Conservation (phyloP, 805 yeast species). For the Metschnikowia gelsemii region DNA sequence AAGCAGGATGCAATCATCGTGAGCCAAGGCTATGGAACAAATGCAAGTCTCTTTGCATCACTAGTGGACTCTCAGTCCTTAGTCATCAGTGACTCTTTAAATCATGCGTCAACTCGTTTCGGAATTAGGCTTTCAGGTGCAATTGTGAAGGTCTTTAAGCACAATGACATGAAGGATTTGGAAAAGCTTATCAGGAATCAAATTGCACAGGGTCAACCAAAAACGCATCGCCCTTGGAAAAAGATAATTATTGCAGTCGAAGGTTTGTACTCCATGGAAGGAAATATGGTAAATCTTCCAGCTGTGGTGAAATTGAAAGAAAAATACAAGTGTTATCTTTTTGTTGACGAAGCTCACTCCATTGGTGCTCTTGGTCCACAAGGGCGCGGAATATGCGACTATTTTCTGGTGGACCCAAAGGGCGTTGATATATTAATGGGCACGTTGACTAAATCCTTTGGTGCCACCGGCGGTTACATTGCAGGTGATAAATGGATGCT, state of each 20-base stretch:
- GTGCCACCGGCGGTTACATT: constrained; percentile 97
- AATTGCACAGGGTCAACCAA: constrained; percentile 92
- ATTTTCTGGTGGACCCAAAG: constrained; percentile 74
- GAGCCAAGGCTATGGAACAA: constrained; percentile 96
- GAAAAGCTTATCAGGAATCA: constrained; percentile 78
- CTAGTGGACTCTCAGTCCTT: constrained; percentile 84
- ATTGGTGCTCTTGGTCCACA: constrained; percentile 97
- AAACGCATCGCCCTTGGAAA: constrained; percentile 94
- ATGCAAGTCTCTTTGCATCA: constrained; percentile 81
- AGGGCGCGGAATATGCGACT: constrained; percentile 95
- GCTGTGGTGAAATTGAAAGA: constrained; percentile 66
- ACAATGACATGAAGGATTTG: constrained; percentile 80
- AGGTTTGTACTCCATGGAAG: constrained; percentile 92
- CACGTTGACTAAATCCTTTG: constrained; percentile 94
- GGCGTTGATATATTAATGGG: constrained; percentile 93
- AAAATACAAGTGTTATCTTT: constrained; percentile 84
- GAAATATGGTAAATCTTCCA: constrained; percentile 84
- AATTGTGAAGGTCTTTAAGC: constrained; percentile 85
- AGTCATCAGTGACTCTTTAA: constrained; percentile 89
- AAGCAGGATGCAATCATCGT: constrained; percentile 84
- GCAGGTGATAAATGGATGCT: constrained; percentile 73
- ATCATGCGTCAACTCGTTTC: constrained; percentile 93
- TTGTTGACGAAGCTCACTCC: constrained; percentile 97
- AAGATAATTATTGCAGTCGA: constrained; percentile 83
- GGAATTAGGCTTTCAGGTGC: constrained; percentile 94